These are phyloP conservation scores for Orbilia ellipsospora DNA, from an alignment of 2,329 filamentous ascomycete genomes.

Conservation along the genomic window DNA sequence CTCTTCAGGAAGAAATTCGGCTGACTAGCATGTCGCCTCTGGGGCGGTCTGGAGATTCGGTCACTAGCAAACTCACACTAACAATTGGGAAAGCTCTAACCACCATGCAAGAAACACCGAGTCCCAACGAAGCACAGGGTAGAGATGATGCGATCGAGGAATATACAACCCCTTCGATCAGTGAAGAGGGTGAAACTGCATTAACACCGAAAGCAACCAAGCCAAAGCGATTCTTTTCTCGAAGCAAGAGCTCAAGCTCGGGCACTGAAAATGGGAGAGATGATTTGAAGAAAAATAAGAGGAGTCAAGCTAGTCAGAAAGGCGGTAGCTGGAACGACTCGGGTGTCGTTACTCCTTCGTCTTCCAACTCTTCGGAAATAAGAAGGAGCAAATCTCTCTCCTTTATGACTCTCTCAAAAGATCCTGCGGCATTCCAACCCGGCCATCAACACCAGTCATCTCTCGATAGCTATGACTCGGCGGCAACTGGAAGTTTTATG, in stretches of 20 bases:
- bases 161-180: constrained; percentile 13
- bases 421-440: constrained; percentile 27
- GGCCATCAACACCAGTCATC: constrained; percentile 42
- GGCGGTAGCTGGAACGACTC: constrained; percentile 63
- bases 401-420: constrained; percentile 57
- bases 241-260: constrained; percentile 45
- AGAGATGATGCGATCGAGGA: constrained; percentile 28
- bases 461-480: constrained; percentile 47
- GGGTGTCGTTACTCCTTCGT: constrained; percentile 69
- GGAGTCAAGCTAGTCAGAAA: constrained; percentile 4
- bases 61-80: constrained; percentile 49
- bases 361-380: constrained; percentile 64
- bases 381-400: constrained; percentile 61
- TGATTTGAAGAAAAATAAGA: constrained; percentile 11
- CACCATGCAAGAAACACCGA: constrained; percentile 53
- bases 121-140: constrained; percentile 28
- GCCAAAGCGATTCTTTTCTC: constrained; percentile 36
- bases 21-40: constrained; percentile 24
- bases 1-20: constrained; percentile 72
- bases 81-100: constrained; percentile 55
- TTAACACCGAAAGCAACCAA: constrained; percentile 41
- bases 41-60: constrained; percentile 36
- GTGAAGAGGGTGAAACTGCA: constrained; percentile 35
- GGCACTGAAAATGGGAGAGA: constrained; percentile 43
- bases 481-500: constrained; percentile 33